Conservation (phyloP, 2,329 filamentous ascomycete genomes). For the Colletotrichum camelliae region DNA sequence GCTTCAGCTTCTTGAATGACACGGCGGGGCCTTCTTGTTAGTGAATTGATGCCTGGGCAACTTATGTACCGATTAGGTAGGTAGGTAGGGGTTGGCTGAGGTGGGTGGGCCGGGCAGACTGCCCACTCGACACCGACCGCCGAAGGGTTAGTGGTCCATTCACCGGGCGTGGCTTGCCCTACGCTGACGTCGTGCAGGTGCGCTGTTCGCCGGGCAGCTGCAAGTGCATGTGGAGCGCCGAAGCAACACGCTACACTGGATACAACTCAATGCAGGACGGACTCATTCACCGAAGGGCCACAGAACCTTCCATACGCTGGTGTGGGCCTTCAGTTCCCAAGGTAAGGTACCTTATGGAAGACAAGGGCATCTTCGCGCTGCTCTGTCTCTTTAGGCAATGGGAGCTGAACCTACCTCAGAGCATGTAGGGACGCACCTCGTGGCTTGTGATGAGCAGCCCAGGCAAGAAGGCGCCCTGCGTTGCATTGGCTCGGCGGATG, state of each 20-base stretch:
- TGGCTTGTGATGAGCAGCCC: neutral
- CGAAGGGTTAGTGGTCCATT: neutral
- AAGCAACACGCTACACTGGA: neutral
- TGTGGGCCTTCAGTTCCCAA: neutral
- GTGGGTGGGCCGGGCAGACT: neutral
- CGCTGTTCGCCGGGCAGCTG: neutral
- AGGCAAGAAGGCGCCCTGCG: neutral
- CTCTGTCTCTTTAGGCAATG: neutral
- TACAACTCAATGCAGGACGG: neutral
- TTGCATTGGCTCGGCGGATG: neutral
- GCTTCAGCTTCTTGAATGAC: neutral
- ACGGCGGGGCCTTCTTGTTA: slow-evolving; percentile 1
- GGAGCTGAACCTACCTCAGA: neutral
- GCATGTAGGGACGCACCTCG: neutral
- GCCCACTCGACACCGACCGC: neutral
- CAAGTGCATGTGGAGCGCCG: neutral
- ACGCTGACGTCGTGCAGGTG: slow-evolving; percentile 4
- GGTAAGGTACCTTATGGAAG: neutral
- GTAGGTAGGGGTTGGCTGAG: neutral
- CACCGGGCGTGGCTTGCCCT: neutral
- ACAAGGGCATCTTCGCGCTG: neutral
- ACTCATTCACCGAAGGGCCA: neutral
- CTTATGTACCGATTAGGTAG: neutral
- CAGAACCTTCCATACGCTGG: neutral
- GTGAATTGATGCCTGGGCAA: neutral